Base-by-base conservation (phyloP, 2,329 filamentous ascomycete species). In the Xylariaceae sp. region DNA sequence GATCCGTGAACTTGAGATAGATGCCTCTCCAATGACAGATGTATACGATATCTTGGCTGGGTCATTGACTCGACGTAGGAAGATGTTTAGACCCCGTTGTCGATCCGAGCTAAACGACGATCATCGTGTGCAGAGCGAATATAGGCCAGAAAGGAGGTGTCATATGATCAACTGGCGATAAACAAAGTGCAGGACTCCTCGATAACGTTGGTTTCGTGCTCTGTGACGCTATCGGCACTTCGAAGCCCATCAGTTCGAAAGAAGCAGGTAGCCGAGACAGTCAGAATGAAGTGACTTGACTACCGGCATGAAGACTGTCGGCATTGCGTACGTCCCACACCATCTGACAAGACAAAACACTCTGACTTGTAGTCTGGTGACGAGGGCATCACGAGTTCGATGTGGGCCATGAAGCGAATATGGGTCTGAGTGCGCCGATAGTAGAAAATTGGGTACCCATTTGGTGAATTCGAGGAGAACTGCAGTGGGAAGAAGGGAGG, bases 211-310 rank as follows among this genome's bases (percentile, higher is more conserved):
- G 39, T 48, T 39, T 23, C n/a, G 11, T 37, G 47, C 17, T 37
- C 35, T 37, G 44, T 55, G 56, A 57, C 56, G 44, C n/a, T 53
- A 57, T 55, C 59, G 61, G 61, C 54, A 63, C 61, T 59, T 57
- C 37, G 37, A 45, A 44, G 51, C 11, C 56, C 59, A 61, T 61
- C 61, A 57, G 54, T 48, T 44, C 56, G 34, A 53, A 56, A 18
- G 17, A 56, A 54, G 56, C 59, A 63, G 56, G 51, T 52, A 61
- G 61, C 61, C 61, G 58, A 58, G 53, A 58, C 56, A 23, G 11
- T 42, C 58, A 42, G 42, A 54, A 48, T 39, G 50, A 53, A 53
- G 39, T 50, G 52, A 57, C 56, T 53, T 55, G 55, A 59, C 59
- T 61, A 44, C 58, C 59, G 56, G 58, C 59, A 61, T 58, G 37